A percentile compares a stretch with the other conserved stretches of the same genome.
Evolutionary conservation across 768 basidiomycete genomes (phyloP).

Genomic region (Rhizopogon vesiculosus): DNA sequence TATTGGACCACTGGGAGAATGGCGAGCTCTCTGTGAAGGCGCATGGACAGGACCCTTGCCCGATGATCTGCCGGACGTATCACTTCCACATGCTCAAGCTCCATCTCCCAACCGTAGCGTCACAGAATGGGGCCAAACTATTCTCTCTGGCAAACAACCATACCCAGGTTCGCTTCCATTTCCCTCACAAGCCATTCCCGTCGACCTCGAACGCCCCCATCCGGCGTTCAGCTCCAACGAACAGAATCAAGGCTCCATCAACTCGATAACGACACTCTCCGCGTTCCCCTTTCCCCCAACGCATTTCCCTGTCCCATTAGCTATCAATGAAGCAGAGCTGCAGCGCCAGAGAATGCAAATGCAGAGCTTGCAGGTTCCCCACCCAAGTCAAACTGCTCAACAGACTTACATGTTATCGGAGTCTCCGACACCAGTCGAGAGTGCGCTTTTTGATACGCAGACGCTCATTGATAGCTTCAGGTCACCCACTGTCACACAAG

Average conservation of each 20-base stretch:
- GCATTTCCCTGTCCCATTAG: constrained; percentile 62
- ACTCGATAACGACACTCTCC: constrained; percentile 63
- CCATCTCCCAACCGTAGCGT: constrained; percentile 4
- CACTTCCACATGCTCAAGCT: constrained; percentile 3
- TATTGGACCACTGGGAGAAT: constrained; percentile 69
- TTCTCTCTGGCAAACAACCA: constrained; percentile 11
- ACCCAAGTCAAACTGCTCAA: constrained; percentile 9
- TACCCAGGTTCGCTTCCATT: constrained; percentile 9
- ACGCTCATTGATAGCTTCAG: background rate
- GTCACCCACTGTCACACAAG: constrained; percentile 5
- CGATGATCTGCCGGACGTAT: constrained; percentile 20
- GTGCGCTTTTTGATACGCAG: constrained; percentile 1
- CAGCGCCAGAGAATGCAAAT: constrained; percentile 21
- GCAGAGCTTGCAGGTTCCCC: constrained; percentile 12
- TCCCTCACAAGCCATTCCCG: background rate
- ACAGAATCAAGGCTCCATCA: constrained; percentile 25
- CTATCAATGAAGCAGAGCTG: constrained; percentile 18
- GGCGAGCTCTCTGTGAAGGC: constrained; percentile 71
- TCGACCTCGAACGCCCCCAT: constrained; percentile 18
- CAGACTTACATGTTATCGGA: constrained; percentile 10
- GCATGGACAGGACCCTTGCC: constrained; percentile 53
- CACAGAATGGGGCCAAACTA: constrained; percentile 27
- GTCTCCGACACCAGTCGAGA: constrained; percentile 16
- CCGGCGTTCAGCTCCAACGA: constrained; percentile 14
- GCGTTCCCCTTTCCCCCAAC: constrained; percentile 72